Base-by-base conservation (phyloP, 768 basidiomycete genomes). In the Boletus reticulatus region DNA sequence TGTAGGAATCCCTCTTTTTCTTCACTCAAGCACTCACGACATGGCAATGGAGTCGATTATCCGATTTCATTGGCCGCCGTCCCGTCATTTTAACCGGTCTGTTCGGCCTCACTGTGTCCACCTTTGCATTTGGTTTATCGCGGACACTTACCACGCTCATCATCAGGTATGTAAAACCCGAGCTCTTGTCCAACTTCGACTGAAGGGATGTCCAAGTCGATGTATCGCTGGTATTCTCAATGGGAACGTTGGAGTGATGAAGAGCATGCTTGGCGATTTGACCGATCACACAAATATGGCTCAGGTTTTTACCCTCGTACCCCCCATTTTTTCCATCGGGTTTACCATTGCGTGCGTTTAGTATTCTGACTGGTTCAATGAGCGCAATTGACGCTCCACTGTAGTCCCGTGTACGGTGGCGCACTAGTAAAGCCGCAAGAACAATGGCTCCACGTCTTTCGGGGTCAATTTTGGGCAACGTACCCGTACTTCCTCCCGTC, bases 1-100 rank as follows among this genome's bases (percentile, higher is more conserved):
- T n/a, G n/a, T 7, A 85, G 84, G 80, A 85, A 72, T 85, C 85
- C 1, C 66, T 86, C 4, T 88, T 85, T 65, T 88, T 80, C 53
- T 71, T 76, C 2, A 75, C 82, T 0, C 83, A 88, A 58, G 81
- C 85, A 1, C 45, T 78, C 45, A 84, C 83, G 1, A 75, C 83
- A 3, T 75, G 87, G 9, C 82, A 83, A 59, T 88, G 86, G 85
- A 83, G 84, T 61, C 77, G 83, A 37, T 55, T 79, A 6, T 87
- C 86, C 4, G 85, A 87, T 59, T 73, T 72, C 50, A 64, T 84
- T 16, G 85, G 85, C 6, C 80, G 85, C 20, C 84, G 84, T 56
- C 85, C 85, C 13, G 75, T 87, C 22, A 63, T 86, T n/a, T 64
- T 85, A 17, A 67, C 77, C 8, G 85, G 85, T 5, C 65, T 87